Percentiles rank a stretch among this genome's conserved stretches.
Evolutionary conservation across 2,329 filamentous ascomycete genomes (phyloP).

Genomic region (Madurella fahalii): DNA sequence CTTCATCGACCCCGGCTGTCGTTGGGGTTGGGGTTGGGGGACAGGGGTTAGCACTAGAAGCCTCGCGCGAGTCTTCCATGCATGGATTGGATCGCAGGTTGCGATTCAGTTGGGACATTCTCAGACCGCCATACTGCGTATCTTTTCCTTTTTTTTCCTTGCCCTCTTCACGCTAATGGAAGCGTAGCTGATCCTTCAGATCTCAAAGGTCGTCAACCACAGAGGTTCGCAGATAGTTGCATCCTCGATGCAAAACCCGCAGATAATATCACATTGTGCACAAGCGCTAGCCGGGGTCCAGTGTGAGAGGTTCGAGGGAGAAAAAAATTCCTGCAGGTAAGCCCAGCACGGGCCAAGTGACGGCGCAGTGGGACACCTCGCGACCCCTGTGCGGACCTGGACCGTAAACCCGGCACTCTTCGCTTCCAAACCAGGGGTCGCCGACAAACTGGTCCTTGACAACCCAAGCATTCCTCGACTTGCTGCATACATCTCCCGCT

Average conservation of each 20-base stretch:
- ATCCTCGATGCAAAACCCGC: neutral
- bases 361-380: neutral
- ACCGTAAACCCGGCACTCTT: no score
- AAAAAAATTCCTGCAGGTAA: neutral
- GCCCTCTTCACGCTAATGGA: neutral
- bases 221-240: neutral
- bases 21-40: no score
- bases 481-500: neutral
- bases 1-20: no score
- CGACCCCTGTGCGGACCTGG: no score
- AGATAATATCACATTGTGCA: constrained; percentile 2
- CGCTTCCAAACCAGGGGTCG: no score
- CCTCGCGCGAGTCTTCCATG: neutral
- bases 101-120: neutral
- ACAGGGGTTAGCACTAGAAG: neutral
- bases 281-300: constrained; percentile 2
- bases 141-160: neutral
- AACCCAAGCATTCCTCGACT: neutral
- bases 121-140: no score
- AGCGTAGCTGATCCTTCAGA: neutral
- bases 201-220: neutral
- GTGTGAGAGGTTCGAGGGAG: neutral
- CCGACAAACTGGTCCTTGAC: neutral
- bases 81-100: neutral
- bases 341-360: neutral